Conservation (phyloP, 306 rosid genomes). For the Ormosia emarginata region DNA sequence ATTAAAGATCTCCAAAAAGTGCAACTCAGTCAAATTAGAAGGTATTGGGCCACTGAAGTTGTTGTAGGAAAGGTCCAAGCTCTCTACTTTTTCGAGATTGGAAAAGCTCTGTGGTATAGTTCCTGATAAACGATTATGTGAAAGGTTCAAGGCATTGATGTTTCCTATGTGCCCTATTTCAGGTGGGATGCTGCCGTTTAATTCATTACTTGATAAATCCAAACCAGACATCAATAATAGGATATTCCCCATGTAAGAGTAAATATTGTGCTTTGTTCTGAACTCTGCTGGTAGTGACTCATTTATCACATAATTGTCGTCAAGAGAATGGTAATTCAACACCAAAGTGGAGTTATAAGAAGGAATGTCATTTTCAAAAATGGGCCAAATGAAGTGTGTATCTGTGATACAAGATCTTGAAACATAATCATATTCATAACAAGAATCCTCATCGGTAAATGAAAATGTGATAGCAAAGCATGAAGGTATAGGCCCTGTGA, state of each 20-base stretch:
- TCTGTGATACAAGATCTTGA: too few relatives aligned
- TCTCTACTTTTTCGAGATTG: not conserved
- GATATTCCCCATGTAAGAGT: not conserved
- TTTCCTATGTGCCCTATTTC: not conserved
- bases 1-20: not conserved
- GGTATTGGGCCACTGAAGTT: slow-evolving; percentile 5
- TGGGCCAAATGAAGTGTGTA: not conserved
- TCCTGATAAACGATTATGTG: not conserved
- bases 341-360: not conserved
- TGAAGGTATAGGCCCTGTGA: not conserved
- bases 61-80: slow-evolving; percentile 10
- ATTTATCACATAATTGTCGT: not conserved
- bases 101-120: not conserved
- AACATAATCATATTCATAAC: too few relatives aligned
- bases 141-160: not conserved
- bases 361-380: not conserved
- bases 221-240: not conserved
- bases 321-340: not conserved
- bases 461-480: not conserved
- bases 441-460: not conserved
- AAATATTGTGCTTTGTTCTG: not conserved
- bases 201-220: not conserved
- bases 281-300: not conserved
- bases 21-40: not conserved
- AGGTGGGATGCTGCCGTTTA: not conserved